A percentile compares a stretch with the other conserved stretches of the same genome.
Conservation (phyloP, 2,329 filamentous ascomycete genomes). For the Microascus cirrosus region DNA sequence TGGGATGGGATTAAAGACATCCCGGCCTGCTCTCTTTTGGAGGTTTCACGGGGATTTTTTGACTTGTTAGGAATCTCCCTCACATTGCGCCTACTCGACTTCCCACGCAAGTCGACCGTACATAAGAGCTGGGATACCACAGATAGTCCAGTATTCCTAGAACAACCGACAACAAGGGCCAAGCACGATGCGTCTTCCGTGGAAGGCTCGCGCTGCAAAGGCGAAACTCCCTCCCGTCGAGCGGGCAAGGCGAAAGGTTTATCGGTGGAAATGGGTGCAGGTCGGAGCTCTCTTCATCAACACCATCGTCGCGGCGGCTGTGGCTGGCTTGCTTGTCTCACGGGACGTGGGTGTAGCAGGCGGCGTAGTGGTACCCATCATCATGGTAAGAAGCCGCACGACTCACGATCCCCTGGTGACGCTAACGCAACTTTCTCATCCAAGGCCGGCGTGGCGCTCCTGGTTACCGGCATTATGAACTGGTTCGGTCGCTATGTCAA, state of each 20-base stretch:
- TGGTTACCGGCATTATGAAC: not conserved
- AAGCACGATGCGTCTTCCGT: conserved; percentile 9
- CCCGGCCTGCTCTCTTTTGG: too few relatives aligned
- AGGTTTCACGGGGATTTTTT: too few relatives aligned
- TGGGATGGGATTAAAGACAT: too few relatives aligned
- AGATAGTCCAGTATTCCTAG: not conserved
- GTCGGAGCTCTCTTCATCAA: not conserved
- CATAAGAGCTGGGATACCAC: not conserved
- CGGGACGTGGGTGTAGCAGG: not conserved
- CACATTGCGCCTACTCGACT: too few relatives aligned
- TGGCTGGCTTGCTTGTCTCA: not conserved
- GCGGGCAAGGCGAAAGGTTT: not conserved
- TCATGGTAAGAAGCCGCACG: not conserved
- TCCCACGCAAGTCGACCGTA: too few relatives aligned
- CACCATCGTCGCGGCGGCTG: not conserved
- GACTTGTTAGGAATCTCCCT: too few relatives aligned
- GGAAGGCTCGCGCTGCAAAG: not conserved
- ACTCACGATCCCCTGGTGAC: not conserved
- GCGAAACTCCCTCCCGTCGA: not conserved
- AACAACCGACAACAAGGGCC: not conserved
- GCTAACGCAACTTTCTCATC: not conserved
- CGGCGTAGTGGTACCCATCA: not conserved
- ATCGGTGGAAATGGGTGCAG: not conserved
- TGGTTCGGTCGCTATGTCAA: not conserved
- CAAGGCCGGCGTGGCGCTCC: not conserved